These are phyloP conservation scores for Psilocybe cubensis DNA, from an alignment of 768 basidiomycete genomes.

Conservation along the genomic window DNA sequence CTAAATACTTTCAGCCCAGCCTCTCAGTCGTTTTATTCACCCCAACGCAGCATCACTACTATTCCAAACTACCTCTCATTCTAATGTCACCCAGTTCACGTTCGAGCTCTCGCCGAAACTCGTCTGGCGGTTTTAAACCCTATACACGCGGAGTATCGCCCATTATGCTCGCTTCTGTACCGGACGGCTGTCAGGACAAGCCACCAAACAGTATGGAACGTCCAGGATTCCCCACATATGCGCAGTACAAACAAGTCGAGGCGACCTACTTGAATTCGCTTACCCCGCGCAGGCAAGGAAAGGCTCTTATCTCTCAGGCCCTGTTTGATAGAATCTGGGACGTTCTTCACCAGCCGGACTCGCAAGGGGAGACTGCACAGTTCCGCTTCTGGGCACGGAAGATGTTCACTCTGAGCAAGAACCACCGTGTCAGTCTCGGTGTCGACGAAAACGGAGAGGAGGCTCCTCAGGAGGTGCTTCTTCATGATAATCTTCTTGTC, in stretches of 20 bases:
- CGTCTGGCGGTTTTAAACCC: slow-evolving; percentile 34
- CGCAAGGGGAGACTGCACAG: slow-evolving; percentile 57
- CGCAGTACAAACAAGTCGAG: slow-evolving; percentile 63
- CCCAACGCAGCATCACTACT: slow-evolving; percentile 17
- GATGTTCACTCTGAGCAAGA: slow-evolving; percentile 64
- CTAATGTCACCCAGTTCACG: slow-evolving; percentile 37
- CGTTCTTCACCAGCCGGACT: slow-evolving; percentile 58
- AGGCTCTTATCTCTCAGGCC: slow-evolving; percentile 72
- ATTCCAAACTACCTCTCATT: slow-evolving; percentile 14
- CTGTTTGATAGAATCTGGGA: slow-evolving; percentile 78
- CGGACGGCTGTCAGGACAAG: slow-evolving; percentile 10
- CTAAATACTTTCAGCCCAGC: slow-evolving; percentile 17
- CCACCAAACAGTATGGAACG: slow-evolving; percentile 16
- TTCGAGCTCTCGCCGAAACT: slow-evolving; percentile 27
- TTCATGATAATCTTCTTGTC: slow-evolving; percentile 75
- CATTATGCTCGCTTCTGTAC: slow-evolving; percentile 14
- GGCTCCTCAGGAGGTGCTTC: slow-evolving; percentile 47
- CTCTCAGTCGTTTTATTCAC: slow-evolving; percentile 19
- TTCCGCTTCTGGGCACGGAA: slow-evolving; percentile 86
- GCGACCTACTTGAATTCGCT: slow-evolving; percentile 60
- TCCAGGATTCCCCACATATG: slow-evolving; percentile 64
- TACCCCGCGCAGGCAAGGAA: slow-evolving; percentile 56
- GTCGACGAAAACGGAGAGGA: slow-evolving; percentile 17
- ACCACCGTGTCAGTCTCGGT: slow-evolving; percentile 30
- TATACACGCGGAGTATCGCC: slow-evolving; percentile 32